phyloP scores from a whole-genome alignment of 2,329 filamentous ascomycete genomes.

The Botryotinia convoluta region DNA sequence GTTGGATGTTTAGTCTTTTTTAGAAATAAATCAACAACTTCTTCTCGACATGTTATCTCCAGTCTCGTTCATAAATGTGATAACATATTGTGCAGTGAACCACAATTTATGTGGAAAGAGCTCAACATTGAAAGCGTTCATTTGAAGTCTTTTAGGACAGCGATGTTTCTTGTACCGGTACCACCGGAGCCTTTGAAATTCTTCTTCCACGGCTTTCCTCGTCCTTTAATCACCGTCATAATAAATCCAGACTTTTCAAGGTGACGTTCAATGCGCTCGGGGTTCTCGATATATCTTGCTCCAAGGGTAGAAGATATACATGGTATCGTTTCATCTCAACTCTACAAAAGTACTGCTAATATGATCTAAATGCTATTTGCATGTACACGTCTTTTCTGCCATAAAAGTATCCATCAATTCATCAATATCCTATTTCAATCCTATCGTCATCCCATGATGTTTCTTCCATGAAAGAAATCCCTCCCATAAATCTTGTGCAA shows the following conservation, averaged over 20 bases:
- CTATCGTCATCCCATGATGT: not conserved
- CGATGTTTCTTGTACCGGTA: not conserved
- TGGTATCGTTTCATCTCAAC: not conserved
- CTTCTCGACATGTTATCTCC: not conserved
- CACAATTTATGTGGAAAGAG: not conserved
- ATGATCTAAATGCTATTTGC: not conserved
- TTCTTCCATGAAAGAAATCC: not conserved
- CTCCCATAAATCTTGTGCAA: not conserved
- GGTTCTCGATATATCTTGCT: not conserved
- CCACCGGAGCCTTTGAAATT: not conserved
- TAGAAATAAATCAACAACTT: not conserved
- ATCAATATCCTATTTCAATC: not conserved
- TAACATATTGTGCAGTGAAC: not conserved
- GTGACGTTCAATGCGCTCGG: not conserved
- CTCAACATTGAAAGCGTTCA: not conserved
- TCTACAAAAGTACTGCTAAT: not conserved
- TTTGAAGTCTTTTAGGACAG: not conserved
- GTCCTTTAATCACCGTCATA: not conserved
- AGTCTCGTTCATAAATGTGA: not conserved
- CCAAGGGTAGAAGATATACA: not conserved
- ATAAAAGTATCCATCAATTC: not conserved
- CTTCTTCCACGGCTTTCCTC: not conserved
- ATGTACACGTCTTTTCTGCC: no score
- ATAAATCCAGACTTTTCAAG: not conserved
- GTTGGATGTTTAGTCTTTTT: not conserved